Base-by-base conservation (phyloP, 2,329 filamentous ascomycete species). In the Aureobasidium leucospermi region DNA sequence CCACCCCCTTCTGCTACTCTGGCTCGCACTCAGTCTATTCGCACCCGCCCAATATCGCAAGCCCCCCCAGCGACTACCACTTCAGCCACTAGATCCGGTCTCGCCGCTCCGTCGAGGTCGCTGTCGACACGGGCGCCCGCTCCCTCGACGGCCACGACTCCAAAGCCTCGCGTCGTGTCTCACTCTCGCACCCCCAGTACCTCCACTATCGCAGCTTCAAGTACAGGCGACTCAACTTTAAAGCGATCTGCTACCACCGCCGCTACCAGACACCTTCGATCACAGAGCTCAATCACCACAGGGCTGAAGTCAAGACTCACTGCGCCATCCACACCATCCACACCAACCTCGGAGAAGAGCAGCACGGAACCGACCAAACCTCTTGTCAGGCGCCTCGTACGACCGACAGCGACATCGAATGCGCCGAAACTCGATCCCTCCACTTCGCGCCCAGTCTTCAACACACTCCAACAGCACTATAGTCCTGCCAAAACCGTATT, bases 401-500 rank as follows among this genome's bases (percentile, higher is more conserved):
- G 43, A 29, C 42, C 58, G 5, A 38, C 10, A 6, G 11, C 11
- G 7, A 34, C 48, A 6, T 38, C 47, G 2, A 47, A 7, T 11
- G 36, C 23, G 19, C 57, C 45, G 5, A 49, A 45, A 9, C 31
- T 51, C 28, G 49, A 52, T 9, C 38, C 58, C 4, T 15, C 34
- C 4, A 41, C 29, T 13, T 29, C 43, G 9, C 79, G 79, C 8
- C 82, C 84, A 0, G 74, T 79, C 48, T 87, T 87, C 71, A 81
- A 77, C 49, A 86, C 81, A 0, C 78, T 83, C 41, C 85, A 88
- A 65, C 85, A 88, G 65, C 84, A 87, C 72, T 87, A 82, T 73
- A 85, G 83, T 31, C 85, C 86, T 0, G 81, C 81, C 46, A 87
- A 87, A 67, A 77, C 76, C 4, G 73, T 78, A 8, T 78, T 81